These are phyloP conservation scores for Bertia moriformis DNA, from an alignment of 2,329 filamentous ascomycete genomes.

Conservation along the genomic window DNA sequence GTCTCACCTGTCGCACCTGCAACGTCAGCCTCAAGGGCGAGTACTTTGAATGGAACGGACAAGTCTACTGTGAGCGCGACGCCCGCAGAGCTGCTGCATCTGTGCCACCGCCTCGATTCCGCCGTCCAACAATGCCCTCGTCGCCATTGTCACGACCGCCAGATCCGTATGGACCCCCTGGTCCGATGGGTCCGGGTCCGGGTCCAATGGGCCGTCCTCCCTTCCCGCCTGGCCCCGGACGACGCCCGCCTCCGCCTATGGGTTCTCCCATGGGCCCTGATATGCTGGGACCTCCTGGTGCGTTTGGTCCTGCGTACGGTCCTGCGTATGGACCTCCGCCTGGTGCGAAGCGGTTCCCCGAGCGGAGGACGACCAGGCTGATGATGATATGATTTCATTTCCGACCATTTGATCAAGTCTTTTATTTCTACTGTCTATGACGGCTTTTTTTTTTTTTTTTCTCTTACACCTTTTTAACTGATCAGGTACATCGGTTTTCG, in stretches of 20 bases:
- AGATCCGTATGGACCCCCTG: neutral
- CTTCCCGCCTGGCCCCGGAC: neutral
- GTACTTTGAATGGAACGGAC: constrained; percentile 1
- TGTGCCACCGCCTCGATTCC: neutral
- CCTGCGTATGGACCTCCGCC: neutral
- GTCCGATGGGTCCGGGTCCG: too few species aligned
- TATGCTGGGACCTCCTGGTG: too few species aligned
- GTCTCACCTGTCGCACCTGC: neutral
- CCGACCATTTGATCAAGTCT: too few species aligned
- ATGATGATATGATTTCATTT: neutral
- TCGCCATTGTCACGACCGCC: neutral
- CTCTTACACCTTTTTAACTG: too few species aligned
- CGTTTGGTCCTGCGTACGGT: neutral
- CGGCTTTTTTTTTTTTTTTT: neutral
- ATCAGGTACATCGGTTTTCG: too few species aligned
- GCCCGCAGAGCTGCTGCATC: neutral
- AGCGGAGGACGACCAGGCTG: neutral
- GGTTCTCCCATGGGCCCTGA: neutral
- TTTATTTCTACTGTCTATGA: neutral
- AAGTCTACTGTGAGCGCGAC: constrained; percentile 1
- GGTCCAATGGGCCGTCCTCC: too few species aligned
- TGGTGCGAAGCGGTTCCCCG: neutral
- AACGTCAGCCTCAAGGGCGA: neutral
- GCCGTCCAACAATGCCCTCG: neutral
- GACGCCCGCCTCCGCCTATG: neutral